phyloP scores from a whole-genome alignment of 768 basidiomycete genomes.

The Amanita brunnescens region DNA sequence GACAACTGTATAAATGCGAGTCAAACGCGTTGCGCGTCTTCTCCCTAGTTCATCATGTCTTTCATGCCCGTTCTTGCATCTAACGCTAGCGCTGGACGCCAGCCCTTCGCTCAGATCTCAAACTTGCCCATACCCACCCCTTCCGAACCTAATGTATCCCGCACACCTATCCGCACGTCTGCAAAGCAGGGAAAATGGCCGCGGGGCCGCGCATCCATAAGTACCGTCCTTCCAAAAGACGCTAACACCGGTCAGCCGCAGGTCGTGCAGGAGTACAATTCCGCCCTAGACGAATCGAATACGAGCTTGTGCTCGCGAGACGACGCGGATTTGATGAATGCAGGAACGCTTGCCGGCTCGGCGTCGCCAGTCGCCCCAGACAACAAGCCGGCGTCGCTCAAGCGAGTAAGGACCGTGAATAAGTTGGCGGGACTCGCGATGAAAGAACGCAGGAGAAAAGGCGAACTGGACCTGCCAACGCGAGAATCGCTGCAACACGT shows the following conservation, averaged over 20 bases:
- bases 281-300: not conserved
- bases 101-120: not conserved
- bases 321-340: not conserved
- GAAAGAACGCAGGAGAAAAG: constrained; percentile 3
- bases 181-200: not conserved
- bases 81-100: not conserved
- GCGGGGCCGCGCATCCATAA: not conserved
- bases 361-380: not conserved
- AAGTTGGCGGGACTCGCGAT: not conserved
- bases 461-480: not conserved
- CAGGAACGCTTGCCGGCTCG: not conserved
- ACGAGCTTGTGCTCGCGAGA: not conserved
- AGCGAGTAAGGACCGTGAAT: constrained; percentile 1
- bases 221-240: not conserved
- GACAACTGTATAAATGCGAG: not conserved
- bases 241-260: not conserved
- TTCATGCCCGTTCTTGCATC: not conserved
- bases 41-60: not conserved
- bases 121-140: not conserved
- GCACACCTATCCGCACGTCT: not conserved
- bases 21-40: not conserved
- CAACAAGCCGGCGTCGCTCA: not conserved
- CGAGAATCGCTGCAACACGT: not conserved
- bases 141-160: not conserved
- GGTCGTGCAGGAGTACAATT: not conserved